phyloP scores from a whole-genome alignment of 2,329 filamentous ascomycete species.

The Plectosphaerella plurivora region DNA sequence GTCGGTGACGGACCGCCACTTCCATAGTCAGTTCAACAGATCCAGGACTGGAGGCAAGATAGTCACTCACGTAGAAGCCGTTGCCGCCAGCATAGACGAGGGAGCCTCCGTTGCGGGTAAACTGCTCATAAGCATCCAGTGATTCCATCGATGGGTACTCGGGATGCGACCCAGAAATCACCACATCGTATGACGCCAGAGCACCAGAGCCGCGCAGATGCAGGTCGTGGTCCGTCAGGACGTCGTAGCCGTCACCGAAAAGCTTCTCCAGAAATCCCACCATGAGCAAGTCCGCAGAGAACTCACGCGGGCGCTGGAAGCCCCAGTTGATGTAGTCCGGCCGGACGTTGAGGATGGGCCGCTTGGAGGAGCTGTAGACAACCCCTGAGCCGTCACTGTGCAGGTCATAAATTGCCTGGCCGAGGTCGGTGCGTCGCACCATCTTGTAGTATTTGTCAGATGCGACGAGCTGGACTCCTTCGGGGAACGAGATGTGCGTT shows the following conservation, averaged over 20 bases:
- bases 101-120: conserved; percentile 22
- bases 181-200: conserved; percentile 15
- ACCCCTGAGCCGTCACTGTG: conserved; percentile 29
- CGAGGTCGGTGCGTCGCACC: conserved; percentile 24
- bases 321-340: conserved; percentile 30
- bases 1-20: conserved; percentile 18
- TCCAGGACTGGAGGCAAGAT: too few relatives aligned
- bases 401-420: conserved; percentile 30
- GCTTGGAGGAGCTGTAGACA: conserved; percentile 22
- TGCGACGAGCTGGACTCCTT: conserved; percentile 12
- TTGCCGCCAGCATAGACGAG: conserved; percentile 33
- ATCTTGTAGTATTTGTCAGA: conserved; percentile 16
- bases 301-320: conserved; percentile 26
- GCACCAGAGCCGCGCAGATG: conserved; percentile 15
- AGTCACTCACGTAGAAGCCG: conserved; percentile 22
- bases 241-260: conserved; percentile 22
- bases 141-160: conserved; percentile 24
- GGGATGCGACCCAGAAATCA: conserved; percentile 26
- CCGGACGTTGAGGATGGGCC: conserved; percentile 30
- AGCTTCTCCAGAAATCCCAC: conserved; percentile 25
- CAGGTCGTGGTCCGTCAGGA: conserved; percentile 29
- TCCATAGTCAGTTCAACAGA: too few relatives aligned
- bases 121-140: conserved; percentile 21
- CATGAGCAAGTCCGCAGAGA: conserved; percentile 28
- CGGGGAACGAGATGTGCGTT: conserved; percentile 16